Percentiles rank a stretch among this genome's conserved stretches.
Evolutionary conservation across 768 basidiomycete genomes (phyloP).

Genomic region (Naganishia friedmannii): DNA sequence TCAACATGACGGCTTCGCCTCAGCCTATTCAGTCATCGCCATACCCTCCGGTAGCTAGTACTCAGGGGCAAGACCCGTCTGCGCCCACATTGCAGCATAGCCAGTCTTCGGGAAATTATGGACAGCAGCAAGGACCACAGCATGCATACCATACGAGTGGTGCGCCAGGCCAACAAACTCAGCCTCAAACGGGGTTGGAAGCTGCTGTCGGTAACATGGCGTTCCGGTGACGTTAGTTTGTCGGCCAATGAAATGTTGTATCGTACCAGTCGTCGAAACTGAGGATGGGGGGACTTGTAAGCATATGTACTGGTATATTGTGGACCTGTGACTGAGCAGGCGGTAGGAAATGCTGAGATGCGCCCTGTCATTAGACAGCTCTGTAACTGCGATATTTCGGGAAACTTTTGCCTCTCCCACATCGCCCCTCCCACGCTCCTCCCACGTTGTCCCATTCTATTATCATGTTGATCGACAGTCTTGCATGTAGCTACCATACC

Average conservation of each 20-base stretch:
- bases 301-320: neutral
- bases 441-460: no score
- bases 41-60: neutral
- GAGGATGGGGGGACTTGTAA: neutral
- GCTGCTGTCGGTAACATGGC: slow-evolving; percentile 5
- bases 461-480: no score
- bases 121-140: neutral
- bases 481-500: no score
- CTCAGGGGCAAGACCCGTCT: neutral
- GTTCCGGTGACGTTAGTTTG: neutral
- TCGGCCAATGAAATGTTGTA: neutral
- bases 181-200: slow-evolving; percentile 19
- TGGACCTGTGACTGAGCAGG: no score
- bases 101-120: slow-evolving; percentile 1
- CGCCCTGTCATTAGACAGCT: no score
- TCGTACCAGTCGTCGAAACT: neutral
- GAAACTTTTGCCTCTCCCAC: no score
- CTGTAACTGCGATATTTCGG: no score
- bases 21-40: slow-evolving; percentile 4
- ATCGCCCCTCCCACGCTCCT: no score
- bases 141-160: slow-evolving; percentile 6
- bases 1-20: slow-evolving; percentile 7
- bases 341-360: no score
- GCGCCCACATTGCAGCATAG: neutral
- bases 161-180: neutral